Conservation (phyloP, 164 flowering plant genomes). For the Kalanchoe fedtschenkoi region DNA sequence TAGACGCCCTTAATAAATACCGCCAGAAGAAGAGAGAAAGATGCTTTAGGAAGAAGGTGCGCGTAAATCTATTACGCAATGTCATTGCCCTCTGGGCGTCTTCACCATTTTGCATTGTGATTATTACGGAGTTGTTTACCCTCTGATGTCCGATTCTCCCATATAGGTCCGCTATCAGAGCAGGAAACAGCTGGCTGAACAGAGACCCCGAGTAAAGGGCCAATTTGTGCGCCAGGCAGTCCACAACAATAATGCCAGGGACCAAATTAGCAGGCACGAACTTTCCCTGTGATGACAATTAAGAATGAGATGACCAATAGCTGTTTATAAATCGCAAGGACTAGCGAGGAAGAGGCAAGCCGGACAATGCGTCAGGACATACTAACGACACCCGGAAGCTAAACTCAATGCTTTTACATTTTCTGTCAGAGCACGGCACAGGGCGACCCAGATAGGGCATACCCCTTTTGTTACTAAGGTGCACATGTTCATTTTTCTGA, state of each 20-base stretch:
- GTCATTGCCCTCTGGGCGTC: too few relatives aligned
- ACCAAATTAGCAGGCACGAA: slow-evolving; percentile 1
- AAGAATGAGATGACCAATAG: neutral
- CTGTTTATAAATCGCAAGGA: neutral
- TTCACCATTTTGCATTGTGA: too few relatives aligned
- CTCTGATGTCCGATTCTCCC: neutral
- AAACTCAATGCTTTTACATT: too few relatives aligned
- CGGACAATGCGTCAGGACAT: too few relatives aligned
- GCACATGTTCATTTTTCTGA: too few relatives aligned
- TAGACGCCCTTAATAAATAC: slow-evolving; percentile 35
- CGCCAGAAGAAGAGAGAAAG: slow-evolving; percentile 37
- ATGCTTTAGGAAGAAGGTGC: slow-evolving; percentile 36
- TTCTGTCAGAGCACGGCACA: too few relatives aligned
- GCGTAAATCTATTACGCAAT: neutral
- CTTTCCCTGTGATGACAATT: neutral
- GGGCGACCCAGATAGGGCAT: too few relatives aligned
- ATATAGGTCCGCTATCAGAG: slow-evolving; percentile 70
- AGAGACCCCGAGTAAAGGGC: slow-evolving; percentile 71
- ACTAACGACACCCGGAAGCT: too few relatives aligned
- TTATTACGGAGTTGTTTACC: too few relatives aligned
- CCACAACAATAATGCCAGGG: slow-evolving; percentile 18
- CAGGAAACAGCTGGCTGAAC: slow-evolving; percentile 67
- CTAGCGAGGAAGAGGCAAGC: neutral
- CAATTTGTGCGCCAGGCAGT: slow-evolving; percentile 54
- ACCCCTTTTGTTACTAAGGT: too few relatives aligned